Base-by-base conservation (phyloP, 495 filamentous ascomycete species). In the Talaromyces borbonicus region DNA sequence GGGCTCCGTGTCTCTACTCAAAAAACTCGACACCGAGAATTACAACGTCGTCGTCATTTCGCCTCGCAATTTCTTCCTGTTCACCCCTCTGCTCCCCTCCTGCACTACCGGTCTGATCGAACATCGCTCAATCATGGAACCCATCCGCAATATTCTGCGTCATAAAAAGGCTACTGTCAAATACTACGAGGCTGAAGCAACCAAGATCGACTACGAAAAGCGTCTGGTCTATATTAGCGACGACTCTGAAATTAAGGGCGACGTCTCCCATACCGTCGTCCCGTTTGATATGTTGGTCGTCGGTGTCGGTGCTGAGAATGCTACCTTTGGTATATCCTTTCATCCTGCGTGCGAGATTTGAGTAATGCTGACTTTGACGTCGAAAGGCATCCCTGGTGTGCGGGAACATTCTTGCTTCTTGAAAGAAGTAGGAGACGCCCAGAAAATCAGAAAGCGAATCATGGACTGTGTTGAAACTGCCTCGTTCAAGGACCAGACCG, bases 381-480 rank as follows among this genome's bases (percentile, higher is more conserved):
- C n/a, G n/a, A n/a, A n/a, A 82, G 78, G 80, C 56, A 97, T 99
- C 57, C 85, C 84, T 22, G 92, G 92, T 64, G 92, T 99, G 40
- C 81, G 81, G 50, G 90, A 99, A 66, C 62, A 99, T 74, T 88
- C 85, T 50, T 95, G 88, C 75, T 99, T 99, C 78, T 69, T 99
- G 57, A 97, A 97, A 77, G 92, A 99, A 68, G 93, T 99, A 52
- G 78, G 73, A 48, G 92, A 99, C 63, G 90, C 92, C 26, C 90
- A 97, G 64, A 75, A 80, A 52, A 97, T 99, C 58, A 87, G 92
- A 56, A 95, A 87, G 72, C 85, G 86, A 64, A 93, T 99, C 72
- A 97, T 99, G 92, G 93, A 99, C 72, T 97, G 93, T 60, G 85
- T 94, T 50, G 92, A 99, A 71, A 96, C 89, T 9, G 90, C 92